Evolutionary conservation across 148 eudicot species (phyloP).

Genomic region (Fallopia convolvulus): DNA sequence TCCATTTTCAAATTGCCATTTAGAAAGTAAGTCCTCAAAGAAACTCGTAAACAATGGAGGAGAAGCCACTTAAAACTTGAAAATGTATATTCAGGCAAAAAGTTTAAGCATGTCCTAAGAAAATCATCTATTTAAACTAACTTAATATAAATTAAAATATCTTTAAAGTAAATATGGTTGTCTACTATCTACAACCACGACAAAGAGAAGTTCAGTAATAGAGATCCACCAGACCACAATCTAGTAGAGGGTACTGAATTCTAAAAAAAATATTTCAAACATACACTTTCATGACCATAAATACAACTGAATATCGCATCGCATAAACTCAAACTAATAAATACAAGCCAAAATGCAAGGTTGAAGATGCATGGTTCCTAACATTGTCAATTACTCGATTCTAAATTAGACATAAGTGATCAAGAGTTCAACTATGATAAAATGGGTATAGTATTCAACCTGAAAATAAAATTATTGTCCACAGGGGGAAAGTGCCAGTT

Average conservation of each 20-base stretch:
- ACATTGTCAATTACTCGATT: too few relatives aligned
- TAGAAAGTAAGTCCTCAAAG: slow-evolving; percentile 72
- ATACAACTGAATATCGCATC: too few relatives aligned
- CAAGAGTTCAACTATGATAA: too few relatives aligned
- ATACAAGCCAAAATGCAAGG: too few relatives aligned
- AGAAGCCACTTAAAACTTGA: slow-evolving; percentile 42
- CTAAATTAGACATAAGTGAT: too few relatives aligned
- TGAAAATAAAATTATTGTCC: too few relatives aligned
- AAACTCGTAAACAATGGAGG: slow-evolving; percentile 34
- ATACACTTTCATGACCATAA: too few relatives aligned
- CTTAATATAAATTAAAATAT: neutral
- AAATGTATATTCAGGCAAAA: neutral
- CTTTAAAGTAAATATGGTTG: neutral
- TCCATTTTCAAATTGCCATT: slow-evolving; percentile 46
- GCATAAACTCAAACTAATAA: too few relatives aligned
- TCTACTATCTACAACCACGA: neutral
- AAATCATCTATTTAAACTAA: neutral
- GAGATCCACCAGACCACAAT: neutral
- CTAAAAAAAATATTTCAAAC: neutral
- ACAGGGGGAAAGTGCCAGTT: too few relatives aligned
- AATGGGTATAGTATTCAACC: too few relatives aligned
- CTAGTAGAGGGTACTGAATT: neutral
- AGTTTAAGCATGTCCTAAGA: neutral
- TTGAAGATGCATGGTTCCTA: too few relatives aligned
- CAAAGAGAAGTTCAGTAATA: neutral